Percentiles rank a stretch among this genome's conserved stretches.
Conservation (phyloP, 1,284 basidiomycete species). For the Heimioporus punctisporus region DNA sequence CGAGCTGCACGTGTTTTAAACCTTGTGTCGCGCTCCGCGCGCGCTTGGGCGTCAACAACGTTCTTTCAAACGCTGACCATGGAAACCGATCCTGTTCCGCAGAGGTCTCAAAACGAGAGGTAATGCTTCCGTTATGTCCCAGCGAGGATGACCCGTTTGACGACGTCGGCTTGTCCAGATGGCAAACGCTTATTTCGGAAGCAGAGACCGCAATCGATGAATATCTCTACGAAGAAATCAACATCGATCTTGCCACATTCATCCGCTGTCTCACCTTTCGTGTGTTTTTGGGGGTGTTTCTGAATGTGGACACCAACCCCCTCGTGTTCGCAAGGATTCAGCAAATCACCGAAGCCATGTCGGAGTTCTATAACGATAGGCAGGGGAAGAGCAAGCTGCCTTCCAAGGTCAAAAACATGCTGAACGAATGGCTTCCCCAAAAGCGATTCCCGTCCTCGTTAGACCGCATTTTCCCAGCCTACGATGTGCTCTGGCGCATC, state of each 20-base stretch:
- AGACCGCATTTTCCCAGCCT: conserved; percentile 55
- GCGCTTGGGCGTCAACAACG: conserved; percentile 11
- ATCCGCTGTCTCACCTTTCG: conserved; percentile 47
- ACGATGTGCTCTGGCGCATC: conserved; percentile 66
- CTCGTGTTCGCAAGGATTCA: conserved; percentile 35
- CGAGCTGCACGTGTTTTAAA: conserved; percentile 19
- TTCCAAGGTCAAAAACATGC: conserved; percentile 31
- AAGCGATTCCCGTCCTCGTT: conserved; percentile 40
- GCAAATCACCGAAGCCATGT: conserved; percentile 38
- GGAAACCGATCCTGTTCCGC: conserved; percentile 41
- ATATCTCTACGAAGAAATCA: conserved; percentile 8
- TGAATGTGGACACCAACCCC: conserved; percentile 35
- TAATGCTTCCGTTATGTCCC: conserved; percentile 3
- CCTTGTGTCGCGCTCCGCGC: background rate
- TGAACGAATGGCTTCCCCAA: conserved; percentile 38
- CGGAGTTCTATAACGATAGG: conserved; percentile 39
- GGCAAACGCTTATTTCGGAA: conserved; percentile 26
- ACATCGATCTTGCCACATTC: conserved; percentile 38
- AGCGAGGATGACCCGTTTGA: background rate
- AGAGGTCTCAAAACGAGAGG: conserved; percentile 32
- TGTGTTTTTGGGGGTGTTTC: conserved; percentile 41
- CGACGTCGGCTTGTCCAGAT: conserved; percentile 29
- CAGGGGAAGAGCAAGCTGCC: conserved; percentile 8
- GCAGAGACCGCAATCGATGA: conserved; percentile 30
- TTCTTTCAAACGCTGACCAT: conserved; percentile 25